phyloP scores from a whole-genome alignment of 768 basidiomycete genomes.

The Lepiota venenata region DNA sequence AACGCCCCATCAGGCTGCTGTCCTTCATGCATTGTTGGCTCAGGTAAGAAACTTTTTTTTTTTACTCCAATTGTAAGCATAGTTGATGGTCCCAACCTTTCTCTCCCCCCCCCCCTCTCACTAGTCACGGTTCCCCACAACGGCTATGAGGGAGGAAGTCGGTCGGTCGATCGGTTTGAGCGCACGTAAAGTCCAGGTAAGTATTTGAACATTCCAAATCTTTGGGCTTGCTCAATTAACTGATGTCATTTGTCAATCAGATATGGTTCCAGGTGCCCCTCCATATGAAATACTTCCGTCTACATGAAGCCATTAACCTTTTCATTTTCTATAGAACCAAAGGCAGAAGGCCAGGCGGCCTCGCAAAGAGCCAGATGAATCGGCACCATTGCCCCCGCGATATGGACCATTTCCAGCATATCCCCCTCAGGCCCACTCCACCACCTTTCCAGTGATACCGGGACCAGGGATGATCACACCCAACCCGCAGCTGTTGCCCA shows the following conservation, averaged over 20 bases:
- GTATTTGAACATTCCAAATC: slow-evolving; percentile 22
- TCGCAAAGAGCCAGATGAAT: slow-evolving; percentile 53
- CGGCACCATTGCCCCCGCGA: slow-evolving; percentile 53
- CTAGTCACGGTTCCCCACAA: slow-evolving; percentile 87
- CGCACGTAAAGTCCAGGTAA: slow-evolving; percentile 86
- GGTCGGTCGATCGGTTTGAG: slow-evolving; percentile 86
- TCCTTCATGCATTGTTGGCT: slow-evolving; percentile 82
- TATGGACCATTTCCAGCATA: slow-evolving; percentile 55
- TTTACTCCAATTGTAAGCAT: neutral
- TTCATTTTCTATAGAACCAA: slow-evolving; percentile 58
- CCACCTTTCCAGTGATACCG: slow-evolving; percentile 9
- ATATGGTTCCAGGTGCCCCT: slow-evolving; percentile 82
- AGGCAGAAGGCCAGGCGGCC: slow-evolving; percentile 84
- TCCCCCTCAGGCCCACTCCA: slow-evolving; percentile 5
- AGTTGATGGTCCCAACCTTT: neutral
- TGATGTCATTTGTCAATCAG: slow-evolving; percentile 35
- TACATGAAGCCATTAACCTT: slow-evolving; percentile 19
- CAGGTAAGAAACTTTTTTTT: slow-evolving; percentile 48
- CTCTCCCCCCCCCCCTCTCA: neutral
- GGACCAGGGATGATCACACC: neutral
- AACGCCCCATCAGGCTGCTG: slow-evolving; percentile 84
- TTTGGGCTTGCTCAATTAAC: neutral
- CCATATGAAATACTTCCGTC: slow-evolving; percentile 14
- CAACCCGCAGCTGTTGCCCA: slow-evolving; percentile 6
- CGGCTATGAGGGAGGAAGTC: slow-evolving; percentile 84